Base-by-base conservation (phyloP, 805 yeast species). In the Zygosaccharomyces kombuchaensis region DNA sequence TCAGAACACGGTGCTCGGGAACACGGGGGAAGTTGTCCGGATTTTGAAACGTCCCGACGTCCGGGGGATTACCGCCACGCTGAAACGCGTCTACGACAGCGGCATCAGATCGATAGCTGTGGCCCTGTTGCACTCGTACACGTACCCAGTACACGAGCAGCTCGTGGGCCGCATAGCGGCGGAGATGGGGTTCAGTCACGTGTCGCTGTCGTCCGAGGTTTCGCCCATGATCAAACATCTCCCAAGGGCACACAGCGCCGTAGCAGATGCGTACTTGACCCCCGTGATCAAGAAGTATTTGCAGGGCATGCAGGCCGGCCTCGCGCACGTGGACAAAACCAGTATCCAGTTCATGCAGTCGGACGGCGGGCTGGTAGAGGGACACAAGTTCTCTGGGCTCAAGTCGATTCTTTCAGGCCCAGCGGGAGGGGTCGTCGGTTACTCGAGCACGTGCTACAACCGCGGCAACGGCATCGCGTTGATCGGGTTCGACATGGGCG, bases 391-490 rank as follows among this genome's bases (percentile, higher is more conserved):
- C 62, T 83, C 96, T 0, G 98, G 98, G 1, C 70, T 91, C 30
- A 76, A 81, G 55, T 96, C 98, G 3, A 85, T 91, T 40, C 67
- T 91, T 29, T 87, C 96, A 1, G 98, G 98, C 2, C 98, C 98
- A 2, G 98, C 98, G 8, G 98, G 98, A 31, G 98, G 98, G 40
- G 95, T 91, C 47, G 96, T 91, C 27, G 98, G 98, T 0, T 87
- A 81, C 56, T 87, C 96, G 0, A 75, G 79, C 43, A 90, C 98
- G 0, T 86, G 96, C 50, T 87, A 74, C 60, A 73, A 79, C 49
- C 65, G 68, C 1, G 57, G 66, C n/a, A 75, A 76, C 45, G 66
- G 68, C 9, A 73, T 75, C 19, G 89, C 95, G 0, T 71, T 84
- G 38, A 76, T 87, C 46, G 95, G 93, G 0, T 84, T 87, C 54